Evolutionary conservation across 2,329 filamentous ascomycete species (phyloP).

Genomic region (Xylariaceae sp.): DNA sequence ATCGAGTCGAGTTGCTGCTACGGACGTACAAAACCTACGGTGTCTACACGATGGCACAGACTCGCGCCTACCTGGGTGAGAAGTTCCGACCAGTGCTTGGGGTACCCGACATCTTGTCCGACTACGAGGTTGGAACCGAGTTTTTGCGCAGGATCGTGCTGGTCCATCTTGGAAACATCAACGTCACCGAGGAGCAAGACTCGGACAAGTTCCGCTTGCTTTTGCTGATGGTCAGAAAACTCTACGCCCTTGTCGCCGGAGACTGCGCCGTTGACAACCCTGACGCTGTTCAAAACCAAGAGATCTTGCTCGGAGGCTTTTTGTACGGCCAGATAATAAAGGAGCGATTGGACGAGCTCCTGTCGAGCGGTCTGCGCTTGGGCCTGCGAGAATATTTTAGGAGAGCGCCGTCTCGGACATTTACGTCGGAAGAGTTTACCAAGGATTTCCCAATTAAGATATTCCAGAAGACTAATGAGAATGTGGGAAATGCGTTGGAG

Average conservation of each 20-base stretch:
- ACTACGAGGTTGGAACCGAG: conserved; percentile 86
- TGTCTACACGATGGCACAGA: conserved; percentile 75
- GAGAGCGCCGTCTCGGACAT: conserved; percentile 58
- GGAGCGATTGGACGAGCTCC: conserved; percentile 85
- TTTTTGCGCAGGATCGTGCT: conserved; percentile 87
- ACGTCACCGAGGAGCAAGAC: conserved; percentile 80
- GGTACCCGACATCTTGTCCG: conserved; percentile 74
- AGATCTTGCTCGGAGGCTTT: conserved; percentile 88
- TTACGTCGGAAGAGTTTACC: conserved; percentile 70
- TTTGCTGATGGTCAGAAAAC: conserved; percentile 92
- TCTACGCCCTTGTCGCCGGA: conserved; percentile 87
- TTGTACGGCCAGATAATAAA: conserved; percentile 94
- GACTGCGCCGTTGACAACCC: conserved; percentile 94
- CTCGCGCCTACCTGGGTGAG: conserved; percentile 77
- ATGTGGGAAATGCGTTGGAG: conserved; percentile 78
- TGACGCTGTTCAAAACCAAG: conserved; percentile 93
- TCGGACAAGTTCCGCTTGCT: conserved; percentile 90
- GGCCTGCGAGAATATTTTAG: conserved; percentile 54
- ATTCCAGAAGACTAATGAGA: conserved; percentile 77
- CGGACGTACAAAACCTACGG: conserved; percentile 90
- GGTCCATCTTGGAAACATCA: conserved; percentile 80
- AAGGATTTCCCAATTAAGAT: conserved; percentile 76
- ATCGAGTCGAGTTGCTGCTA: conserved; percentile 85
- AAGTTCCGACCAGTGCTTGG: conserved; percentile 88
- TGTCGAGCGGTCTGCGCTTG: conserved; percentile 50